Conservation (phyloP, 768 basidiomycete genomes). For the Suillus sp. region DNA sequence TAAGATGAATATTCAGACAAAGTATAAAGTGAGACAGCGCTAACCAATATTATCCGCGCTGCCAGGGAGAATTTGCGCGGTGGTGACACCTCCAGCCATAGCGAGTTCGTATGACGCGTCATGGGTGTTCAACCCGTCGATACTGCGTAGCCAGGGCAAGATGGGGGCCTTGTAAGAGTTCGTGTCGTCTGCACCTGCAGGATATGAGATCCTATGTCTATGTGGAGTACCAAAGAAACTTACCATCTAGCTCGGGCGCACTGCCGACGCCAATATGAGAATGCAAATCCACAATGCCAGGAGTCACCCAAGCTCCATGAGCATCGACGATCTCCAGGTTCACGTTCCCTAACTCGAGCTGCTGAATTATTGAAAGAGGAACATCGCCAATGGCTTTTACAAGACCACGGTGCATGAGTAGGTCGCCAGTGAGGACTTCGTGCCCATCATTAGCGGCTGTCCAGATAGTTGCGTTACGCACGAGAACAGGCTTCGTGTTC, state of each 20-base stretch:
- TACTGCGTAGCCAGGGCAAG: conserved; percentile 59
- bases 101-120: conserved; percentile 43
- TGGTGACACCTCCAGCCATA: conserved; percentile 50
- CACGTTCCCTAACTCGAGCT: conserved; percentile 31
- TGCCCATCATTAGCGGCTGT: conserved; percentile 73
- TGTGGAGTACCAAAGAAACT: background rate
- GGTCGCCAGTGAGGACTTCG: conserved; percentile 61
- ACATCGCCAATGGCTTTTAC: conserved; percentile 61
- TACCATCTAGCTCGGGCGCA: conserved; percentile 36
- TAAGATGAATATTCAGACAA: background rate
- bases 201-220: conserved; percentile 19
- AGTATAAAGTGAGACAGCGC: conserved; percentile 15
- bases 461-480: conserved; percentile 83
- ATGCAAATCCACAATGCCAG: conserved; percentile 59
- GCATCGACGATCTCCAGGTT: conserved; percentile 60
- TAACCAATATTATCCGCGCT: conserved; percentile 29
- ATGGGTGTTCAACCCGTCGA: conserved; percentile 50
- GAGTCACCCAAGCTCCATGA: conserved; percentile 75
- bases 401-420: conserved; percentile 70
- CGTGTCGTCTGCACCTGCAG: conserved; percentile 50
- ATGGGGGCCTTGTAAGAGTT: conserved; percentile 63
- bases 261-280: conserved; percentile 47
- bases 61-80: conserved; percentile 52
- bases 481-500: conserved; percentile 62
- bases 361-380: conserved; percentile 20